phyloP scores from a whole-genome alignment of 2,329 filamentous ascomycete genomes.

The Didymellaceae sp. region DNA sequence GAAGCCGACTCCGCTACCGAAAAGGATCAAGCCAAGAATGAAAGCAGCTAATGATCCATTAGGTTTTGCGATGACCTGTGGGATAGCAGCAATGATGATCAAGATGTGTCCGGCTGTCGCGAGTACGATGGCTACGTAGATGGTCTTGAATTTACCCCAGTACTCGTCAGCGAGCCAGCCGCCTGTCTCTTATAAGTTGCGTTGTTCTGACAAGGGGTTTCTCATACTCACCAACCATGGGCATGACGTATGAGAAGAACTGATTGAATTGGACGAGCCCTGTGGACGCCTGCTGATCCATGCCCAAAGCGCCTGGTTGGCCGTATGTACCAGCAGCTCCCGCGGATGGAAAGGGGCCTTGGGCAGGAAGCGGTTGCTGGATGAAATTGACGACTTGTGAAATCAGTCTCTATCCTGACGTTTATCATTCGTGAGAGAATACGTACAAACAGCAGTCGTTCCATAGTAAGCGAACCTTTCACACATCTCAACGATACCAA shows the following conservation, averaged over 20 bases:
- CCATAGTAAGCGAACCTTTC: conserved; percentile 44
- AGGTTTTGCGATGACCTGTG: conserved; percentile 50
- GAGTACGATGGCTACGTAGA: conserved; percentile 60
- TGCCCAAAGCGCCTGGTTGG: conserved; percentile 37
- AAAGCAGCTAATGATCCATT: conserved; percentile 55
- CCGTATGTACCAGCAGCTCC: conserved; percentile 46
- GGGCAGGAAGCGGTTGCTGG: conserved; percentile 55
- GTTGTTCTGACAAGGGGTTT: background rate
- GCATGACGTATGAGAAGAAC: conserved; percentile 34
- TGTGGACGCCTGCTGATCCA: conserved; percentile 37
- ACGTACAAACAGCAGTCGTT: conserved; percentile 36
- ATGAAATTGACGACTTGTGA: conserved; percentile 41
- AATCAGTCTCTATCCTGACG: conserved; percentile 1
- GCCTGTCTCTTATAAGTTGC: conserved; percentile 54
- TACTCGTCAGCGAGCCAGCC: conserved; percentile 65
- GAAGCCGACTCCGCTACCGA: conserved; percentile 52
- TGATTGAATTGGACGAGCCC: conserved; percentile 32
- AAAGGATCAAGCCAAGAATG: conserved; percentile 54
- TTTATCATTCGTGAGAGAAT: no score
- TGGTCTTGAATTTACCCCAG: conserved; percentile 65
- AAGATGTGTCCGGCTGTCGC: conserved; percentile 64
- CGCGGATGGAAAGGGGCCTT: conserved; percentile 56
- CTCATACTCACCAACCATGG: conserved; percentile 30
- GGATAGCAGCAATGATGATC: conserved; percentile 59
- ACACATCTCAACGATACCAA: conserved; percentile 40